phyloP scores from a whole-genome alignment of 2,329 filamentous ascomycete genomes.

The Epichloe amarillans region DNA sequence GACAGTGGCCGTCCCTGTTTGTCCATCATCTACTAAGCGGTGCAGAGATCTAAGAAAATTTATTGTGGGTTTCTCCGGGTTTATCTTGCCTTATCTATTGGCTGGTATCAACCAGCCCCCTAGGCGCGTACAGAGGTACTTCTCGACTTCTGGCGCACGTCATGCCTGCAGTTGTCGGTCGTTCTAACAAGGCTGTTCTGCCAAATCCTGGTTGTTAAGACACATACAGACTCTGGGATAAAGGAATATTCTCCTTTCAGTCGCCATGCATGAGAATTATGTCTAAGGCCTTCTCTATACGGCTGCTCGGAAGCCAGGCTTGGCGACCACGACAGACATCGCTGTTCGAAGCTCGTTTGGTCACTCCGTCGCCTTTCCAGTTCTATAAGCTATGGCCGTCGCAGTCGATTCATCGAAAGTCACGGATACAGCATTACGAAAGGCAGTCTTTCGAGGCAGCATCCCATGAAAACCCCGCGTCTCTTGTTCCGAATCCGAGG shows the following conservation, averaged over 20 bases:
- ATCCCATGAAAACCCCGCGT: not conserved
- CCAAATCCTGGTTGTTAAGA: not conserved
- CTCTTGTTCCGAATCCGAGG: not conserved
- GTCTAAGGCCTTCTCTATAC: constrained; percentile 25
- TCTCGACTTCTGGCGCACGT: constrained; percentile 17
- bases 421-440: not conserved
- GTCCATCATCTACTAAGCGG: not conserved
- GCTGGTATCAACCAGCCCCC: constrained; percentile 6
- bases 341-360: constrained; percentile 3
- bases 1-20: not conserved
- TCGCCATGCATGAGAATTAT: constrained; percentile 28
- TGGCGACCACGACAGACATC: constrained; percentile 16
- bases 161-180: not conserved
- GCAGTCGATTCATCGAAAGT: not conserved
- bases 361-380: not conserved
- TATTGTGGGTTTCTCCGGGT: constrained; percentile 17
- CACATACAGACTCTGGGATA: not conserved
- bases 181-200: not conserved
- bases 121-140: no score
- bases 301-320: constrained; percentile 23
- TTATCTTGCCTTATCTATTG: constrained; percentile 30
- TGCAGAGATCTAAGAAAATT: constrained; percentile 20
- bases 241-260: constrained; percentile 2
- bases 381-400: constrained; percentile 2
- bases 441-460: not conserved